Evolutionary conservation across 1,284 basidiomycete species (phyloP).

Genomic region (Prillingera fragicola): DNA sequence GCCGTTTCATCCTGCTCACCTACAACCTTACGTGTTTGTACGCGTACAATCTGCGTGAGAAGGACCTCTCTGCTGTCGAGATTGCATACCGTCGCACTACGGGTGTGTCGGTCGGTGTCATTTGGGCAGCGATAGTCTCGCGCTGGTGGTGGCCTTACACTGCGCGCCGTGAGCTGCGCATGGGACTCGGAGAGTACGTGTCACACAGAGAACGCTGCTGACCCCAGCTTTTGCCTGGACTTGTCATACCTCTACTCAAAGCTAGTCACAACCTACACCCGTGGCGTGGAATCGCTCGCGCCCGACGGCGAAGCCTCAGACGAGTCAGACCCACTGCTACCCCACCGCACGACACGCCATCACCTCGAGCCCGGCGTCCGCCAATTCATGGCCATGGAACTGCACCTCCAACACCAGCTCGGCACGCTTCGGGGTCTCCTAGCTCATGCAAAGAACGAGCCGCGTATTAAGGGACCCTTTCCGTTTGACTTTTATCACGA

Average conservation of each 20-base stretch:
- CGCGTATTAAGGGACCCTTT: conserved; percentile 89
- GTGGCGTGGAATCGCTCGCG: conserved; percentile 19
- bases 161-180: conserved; percentile 77
- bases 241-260: conserved; percentile 49
- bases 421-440: conserved; percentile 76
- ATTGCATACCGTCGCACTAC: conserved; percentile 72
- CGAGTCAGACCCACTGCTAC: conserved; percentile 11
- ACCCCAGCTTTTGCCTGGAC: conserved; percentile 45
- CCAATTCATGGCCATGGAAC: conserved; percentile 90
- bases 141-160: conserved; percentile 93
- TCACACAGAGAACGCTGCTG: background rate
- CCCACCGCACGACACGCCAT: conserved; percentile 16
- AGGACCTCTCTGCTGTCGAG: conserved; percentile 62
- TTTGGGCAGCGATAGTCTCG: conserved; percentile 84
- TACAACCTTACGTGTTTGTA: conserved; percentile 82
- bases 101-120: conserved; percentile 77
- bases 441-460: conserved; percentile 84
- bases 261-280: conserved; percentile 39
- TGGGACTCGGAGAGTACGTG: conserved; percentile 75
- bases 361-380: conserved; percentile 51
- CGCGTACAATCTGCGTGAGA: conserved; percentile 75
- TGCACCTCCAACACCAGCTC: conserved; percentile 84
- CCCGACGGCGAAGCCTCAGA: background rate
- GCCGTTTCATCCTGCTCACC: conserved; percentile 77
- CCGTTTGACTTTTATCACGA: conserved; percentile 73